These are phyloP conservation scores for Coemansia umbellata DNA, from an alignment of 192 early-diverging fungal genomes.

Conservation along the genomic window DNA sequence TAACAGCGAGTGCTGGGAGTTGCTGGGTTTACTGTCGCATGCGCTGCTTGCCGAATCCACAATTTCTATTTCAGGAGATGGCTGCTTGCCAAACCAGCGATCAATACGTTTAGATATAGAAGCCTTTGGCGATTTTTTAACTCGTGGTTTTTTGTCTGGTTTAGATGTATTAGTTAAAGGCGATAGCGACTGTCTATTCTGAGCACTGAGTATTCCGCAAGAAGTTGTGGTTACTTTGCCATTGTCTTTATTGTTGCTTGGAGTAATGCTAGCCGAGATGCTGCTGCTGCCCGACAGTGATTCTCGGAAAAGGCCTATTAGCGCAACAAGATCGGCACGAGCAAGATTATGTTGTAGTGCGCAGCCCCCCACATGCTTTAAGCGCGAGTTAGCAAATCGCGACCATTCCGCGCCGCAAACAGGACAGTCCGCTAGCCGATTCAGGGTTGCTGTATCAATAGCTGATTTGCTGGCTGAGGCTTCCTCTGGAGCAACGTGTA, in stretches of 20 bases:
- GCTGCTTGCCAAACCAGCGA: constrained; percentile 11
- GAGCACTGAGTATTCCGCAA: too few species aligned
- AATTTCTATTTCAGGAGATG: not conserved
- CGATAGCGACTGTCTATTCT: not conserved
- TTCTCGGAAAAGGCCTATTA: constrained; percentile 30
- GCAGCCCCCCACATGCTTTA: constrained; percentile 17
- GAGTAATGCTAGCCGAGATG: not conserved
- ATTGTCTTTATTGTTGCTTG: not conserved
- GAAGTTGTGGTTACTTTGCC: not conserved
- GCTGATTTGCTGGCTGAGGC: not conserved
- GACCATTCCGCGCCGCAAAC: constrained; percentile 32
- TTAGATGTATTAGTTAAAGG: not conserved
- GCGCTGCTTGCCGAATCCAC: not conserved
- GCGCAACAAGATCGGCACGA: constrained; percentile 4
- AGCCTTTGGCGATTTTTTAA: not conserved
- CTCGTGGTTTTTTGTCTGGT: not conserved
- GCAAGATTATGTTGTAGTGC: constrained; percentile 19
- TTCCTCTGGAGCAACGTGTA: not conserved
- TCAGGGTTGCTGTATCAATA: constrained; percentile 2
- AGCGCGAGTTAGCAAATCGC: not conserved
- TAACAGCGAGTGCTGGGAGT: constrained; percentile 4
- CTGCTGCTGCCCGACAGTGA: constrained; percentile 14
- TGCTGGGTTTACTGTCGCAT: not conserved
- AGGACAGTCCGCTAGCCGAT: constrained; percentile 19
- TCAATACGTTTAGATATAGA: constrained; percentile 5